These are phyloP conservation scores for Bretschneidera sinensis DNA, from an alignment of 345 rosid genomes.

Conservation along the genomic window DNA sequence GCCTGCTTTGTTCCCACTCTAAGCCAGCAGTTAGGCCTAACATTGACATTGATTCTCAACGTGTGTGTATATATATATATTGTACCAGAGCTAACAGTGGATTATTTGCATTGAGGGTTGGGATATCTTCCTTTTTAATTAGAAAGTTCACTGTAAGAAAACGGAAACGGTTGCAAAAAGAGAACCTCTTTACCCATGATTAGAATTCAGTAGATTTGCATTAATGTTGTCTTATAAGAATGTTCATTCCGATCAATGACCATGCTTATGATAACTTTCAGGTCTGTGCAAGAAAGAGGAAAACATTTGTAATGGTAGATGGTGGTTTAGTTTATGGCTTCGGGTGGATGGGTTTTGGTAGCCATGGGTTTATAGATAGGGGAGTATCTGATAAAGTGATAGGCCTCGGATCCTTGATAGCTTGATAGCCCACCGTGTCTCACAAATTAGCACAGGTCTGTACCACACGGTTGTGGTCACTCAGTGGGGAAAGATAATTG, in stretches of 20 bases:
- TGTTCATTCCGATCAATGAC: not conserved
- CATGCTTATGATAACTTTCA: constrained; percentile 18
- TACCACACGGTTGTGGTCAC: constrained; percentile 88
- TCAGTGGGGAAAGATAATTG: constrained; percentile 57
- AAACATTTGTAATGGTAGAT: constrained; percentile 83
- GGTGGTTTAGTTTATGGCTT: constrained; percentile 72
- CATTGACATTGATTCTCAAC: too few species aligned
- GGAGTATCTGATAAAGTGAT: constrained; percentile 66
- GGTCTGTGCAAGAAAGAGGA: constrained; percentile 97
- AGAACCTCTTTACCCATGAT: not conserved
- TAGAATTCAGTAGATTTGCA: not conserved
- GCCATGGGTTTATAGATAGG: constrained; percentile 87
- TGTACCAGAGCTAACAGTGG: too few species aligned
- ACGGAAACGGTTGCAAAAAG: too few species aligned
- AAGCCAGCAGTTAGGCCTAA: too few species aligned
- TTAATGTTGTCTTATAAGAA: not conserved
- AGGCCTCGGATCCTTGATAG: constrained; percentile 67
- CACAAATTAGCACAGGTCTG: constrained; percentile 86
- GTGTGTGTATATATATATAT: too few species aligned
- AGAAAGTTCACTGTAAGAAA: too few species aligned
- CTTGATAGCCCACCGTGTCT: constrained; percentile 58
- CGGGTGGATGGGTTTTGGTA: constrained; percentile 89
- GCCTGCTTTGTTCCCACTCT: too few species aligned
- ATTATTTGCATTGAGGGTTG: too few species aligned
- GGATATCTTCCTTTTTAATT: too few species aligned